A percentile compares a stretch with the other conserved stretches of the same genome.
phyloP scores from a whole-genome alignment of 2,329 filamentous ascomycete species.

The Fusarium sp. region DNA sequence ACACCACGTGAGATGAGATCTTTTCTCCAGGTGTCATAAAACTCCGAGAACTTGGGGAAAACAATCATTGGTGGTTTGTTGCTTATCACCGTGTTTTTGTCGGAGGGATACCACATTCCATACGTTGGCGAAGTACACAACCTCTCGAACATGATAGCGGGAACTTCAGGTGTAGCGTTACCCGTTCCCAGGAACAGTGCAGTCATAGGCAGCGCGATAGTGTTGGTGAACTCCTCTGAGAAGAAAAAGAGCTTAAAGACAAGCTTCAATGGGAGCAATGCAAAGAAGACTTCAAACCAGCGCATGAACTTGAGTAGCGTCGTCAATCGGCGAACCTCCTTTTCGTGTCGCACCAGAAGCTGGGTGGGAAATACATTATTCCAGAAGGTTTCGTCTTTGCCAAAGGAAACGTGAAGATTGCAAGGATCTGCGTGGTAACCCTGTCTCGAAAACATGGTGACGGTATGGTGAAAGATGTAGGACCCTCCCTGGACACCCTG shows the following conservation, averaged over 20 bases:
- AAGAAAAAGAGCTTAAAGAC: constrained; percentile 32
- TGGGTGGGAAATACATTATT: constrained; percentile 34
- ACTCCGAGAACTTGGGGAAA: constrained; percentile 35
- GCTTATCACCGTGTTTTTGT: constrained; percentile 23
- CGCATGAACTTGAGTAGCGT: constrained; percentile 38
- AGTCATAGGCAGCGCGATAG: constrained; percentile 31
- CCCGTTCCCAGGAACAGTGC: constrained; percentile 32
- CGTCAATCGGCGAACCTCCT: constrained; percentile 29
- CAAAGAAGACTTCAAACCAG: constrained; percentile 38
- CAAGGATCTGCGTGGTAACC: constrained; percentile 35
- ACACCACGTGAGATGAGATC: constrained; percentile 32
- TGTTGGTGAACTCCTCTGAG: constrained; percentile 37
- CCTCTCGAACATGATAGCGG: constrained; percentile 34
- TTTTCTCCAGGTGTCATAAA: constrained; percentile 24
- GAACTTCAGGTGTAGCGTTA: constrained; percentile 30
- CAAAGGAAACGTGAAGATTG: constrained; percentile 28
- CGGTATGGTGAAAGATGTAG: constrained; percentile 37
- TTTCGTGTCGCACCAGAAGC: constrained; percentile 20
- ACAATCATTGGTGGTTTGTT: constrained; percentile 38
- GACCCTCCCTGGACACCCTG: constrained; percentile 36
- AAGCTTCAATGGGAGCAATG: constrained; percentile 8
- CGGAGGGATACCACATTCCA: constrained; percentile 38
- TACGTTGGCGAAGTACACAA: constrained; percentile 30
- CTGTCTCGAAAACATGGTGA: constrained; percentile 37
- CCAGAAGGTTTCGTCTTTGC: constrained; percentile 35